Percentiles rank a stretch among this genome's conserved stretches.
Conservation (phyloP, 768 basidiomycete genomes). For the Chiua virens region DNA sequence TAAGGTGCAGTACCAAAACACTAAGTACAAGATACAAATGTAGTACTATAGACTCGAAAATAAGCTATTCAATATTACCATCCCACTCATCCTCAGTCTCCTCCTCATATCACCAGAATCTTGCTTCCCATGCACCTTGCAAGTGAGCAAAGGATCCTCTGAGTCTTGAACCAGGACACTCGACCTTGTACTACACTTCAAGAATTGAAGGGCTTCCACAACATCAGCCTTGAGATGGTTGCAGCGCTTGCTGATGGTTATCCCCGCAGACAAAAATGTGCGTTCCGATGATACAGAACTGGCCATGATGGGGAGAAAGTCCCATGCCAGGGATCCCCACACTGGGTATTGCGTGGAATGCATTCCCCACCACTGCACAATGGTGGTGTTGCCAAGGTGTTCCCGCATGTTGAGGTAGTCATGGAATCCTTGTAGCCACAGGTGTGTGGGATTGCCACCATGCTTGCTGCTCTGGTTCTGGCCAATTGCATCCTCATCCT, state of each 20-base stretch:
- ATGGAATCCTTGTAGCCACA: conserved; percentile 7
- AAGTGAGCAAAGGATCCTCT: neutral
- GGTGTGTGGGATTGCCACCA: neutral
- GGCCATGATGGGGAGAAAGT: conserved; percentile 6
- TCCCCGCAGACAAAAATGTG: conserved; percentile 1
- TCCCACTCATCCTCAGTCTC: conserved; percentile 4
- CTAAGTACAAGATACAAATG: neutral
- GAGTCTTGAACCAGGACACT: neutral
- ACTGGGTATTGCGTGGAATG: neutral
- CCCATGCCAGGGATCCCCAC: neutral
- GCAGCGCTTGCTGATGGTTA: conserved; percentile 3
- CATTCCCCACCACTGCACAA: conserved; percentile 8
- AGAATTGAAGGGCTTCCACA: neutral
- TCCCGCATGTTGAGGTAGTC: conserved; percentile 4
- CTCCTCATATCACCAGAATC: neutral
- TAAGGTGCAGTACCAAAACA: too few relatives aligned
- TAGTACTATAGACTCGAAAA: neutral
- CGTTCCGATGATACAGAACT: conserved; percentile 1
- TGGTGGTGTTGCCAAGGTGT: neutral
- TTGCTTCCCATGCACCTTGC: neutral
- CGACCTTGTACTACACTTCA: neutral
- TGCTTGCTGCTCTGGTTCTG: neutral
- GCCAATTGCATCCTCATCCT: neutral
- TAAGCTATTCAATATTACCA: neutral
- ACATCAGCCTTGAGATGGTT: conserved; percentile 7